Evolutionary conservation across 208 protist genomes (phyloP).

Genomic region (Wallacemonas sp.): DNA sequence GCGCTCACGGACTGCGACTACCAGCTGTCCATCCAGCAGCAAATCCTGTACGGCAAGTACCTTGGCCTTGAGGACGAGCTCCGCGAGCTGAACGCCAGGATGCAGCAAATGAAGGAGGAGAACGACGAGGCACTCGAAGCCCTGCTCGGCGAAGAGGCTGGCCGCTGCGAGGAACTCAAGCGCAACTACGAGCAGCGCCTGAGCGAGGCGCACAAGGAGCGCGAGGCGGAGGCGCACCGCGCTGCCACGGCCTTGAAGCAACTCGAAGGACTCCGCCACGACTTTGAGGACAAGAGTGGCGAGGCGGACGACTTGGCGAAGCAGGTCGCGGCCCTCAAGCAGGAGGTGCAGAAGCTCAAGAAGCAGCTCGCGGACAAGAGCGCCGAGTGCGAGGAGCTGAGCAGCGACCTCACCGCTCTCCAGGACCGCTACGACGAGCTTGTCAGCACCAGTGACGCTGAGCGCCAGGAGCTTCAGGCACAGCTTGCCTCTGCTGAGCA

Average conservation of each 20-base stretch:
- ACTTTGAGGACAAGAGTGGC: not conserved
- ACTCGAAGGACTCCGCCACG: conserved; percentile 7
- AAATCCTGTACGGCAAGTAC: conserved; percentile 72
- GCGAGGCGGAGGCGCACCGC: conserved; percentile 47
- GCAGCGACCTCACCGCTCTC: conserved; percentile 1
- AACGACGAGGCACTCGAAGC: conserved; percentile 72
- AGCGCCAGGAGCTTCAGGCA: conserved; percentile 34
- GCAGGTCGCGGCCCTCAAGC: conserved; percentile 7
- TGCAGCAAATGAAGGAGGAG: conserved; percentile 76
- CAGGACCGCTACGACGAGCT: conserved; percentile 10
- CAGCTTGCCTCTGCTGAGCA: conserved; percentile 16
- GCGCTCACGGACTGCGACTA: conserved; percentile 57
- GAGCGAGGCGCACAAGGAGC: conserved; percentile 18
- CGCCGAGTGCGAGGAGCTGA: conserved; percentile 4
- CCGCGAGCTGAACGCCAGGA: conserved; percentile 56
- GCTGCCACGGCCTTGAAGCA: conserved; percentile 22
- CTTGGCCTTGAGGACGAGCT: conserved; percentile 64
- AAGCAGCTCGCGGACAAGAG: conserved; percentile 17
- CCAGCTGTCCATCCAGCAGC: conserved; percentile 60
- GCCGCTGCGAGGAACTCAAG: conserved; percentile 38
- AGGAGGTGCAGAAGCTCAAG: not conserved
- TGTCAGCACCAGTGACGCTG: conserved; percentile 29
- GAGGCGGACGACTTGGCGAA: conserved; percentile 1
- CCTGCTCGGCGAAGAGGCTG: conserved; percentile 56
- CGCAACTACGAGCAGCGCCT: conserved; percentile 29